These are phyloP conservation scores for Letharia lupina DNA, from an alignment of 495 filamentous ascomycete genomes.

Conservation along the genomic window DNA sequence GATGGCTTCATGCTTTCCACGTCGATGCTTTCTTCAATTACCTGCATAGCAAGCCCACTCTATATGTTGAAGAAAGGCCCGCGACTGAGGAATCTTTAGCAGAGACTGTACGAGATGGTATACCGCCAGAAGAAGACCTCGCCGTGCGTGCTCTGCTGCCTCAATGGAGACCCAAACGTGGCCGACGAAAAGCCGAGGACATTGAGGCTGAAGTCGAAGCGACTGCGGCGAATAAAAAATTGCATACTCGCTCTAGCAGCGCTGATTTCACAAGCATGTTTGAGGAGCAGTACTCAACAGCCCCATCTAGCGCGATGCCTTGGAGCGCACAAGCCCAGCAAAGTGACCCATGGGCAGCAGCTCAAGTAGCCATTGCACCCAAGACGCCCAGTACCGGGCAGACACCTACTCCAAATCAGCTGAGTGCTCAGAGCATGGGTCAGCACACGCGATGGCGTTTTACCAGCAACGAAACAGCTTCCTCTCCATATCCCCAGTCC, in stretches of 20 bases:
- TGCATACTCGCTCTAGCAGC: constrained; percentile 57
- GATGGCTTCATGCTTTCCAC: constrained; percentile 98
- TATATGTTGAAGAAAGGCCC: constrained; percentile 81
- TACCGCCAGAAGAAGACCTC: constrained; percentile 84
- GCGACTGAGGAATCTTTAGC: constrained; percentile 50
- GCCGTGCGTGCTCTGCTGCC: constrained; percentile 83
- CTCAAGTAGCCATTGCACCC: constrained; percentile 27
- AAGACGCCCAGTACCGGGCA: constrained; percentile 23
- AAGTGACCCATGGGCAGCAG: constrained; percentile 50
- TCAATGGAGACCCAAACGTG: constrained; percentile 82
- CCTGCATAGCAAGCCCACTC: constrained; percentile 66
- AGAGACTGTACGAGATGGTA: constrained; percentile 70
- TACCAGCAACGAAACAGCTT: constrained; percentile 44
- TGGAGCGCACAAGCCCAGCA: constrained; percentile 52
- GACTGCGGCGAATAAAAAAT: constrained; percentile 53
- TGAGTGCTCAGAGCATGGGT: constrained; percentile 21
- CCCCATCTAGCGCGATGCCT: constrained; percentile 54
- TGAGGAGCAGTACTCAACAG: constrained; percentile 39
- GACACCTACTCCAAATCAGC: constrained; percentile 17
- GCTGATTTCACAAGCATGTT: constrained; percentile 48
- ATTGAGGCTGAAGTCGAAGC: constrained; percentile 46
- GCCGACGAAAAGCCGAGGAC: constrained; percentile 74
- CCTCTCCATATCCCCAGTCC: constrained; percentile 67
- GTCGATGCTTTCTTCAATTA: constrained; percentile 96
- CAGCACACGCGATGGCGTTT: constrained; percentile 40